Base-by-base conservation (phyloP, 1,284 basidiomycete species). In the Hemileia vastatrix region DNA sequence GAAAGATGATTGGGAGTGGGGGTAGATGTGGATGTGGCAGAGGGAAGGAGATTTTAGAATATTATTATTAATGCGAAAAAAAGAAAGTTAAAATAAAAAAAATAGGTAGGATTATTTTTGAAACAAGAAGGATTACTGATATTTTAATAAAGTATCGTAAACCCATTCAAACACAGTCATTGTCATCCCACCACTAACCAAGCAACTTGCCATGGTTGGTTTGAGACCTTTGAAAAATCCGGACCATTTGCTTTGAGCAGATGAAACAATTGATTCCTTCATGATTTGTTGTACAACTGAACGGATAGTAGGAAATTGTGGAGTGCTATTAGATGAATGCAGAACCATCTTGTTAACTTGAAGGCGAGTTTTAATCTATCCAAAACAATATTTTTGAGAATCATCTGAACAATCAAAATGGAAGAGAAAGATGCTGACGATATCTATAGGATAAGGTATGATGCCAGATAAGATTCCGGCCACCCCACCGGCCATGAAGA, bases 361-460 rank as follows among this genome's bases (percentile, higher is more conserved):
- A 36, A 61, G 52, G 21, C 59, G 51, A 31, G 59, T 61, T 43
- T 61, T 61, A 19, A 61, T 61, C 59, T 61, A 33, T 18, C 15
- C 9, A 18, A 21, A 8, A 43, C 52, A 36, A 21, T 15, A 15
- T 21, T 18, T 24, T n/a, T 31, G 19, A 18, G 6, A 40, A 23
- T 52, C 24, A 51, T 59, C 27, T 21, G 23, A 6, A 13, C 4
- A 44, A 43, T 33, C 3, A 3, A 13, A 23, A 19, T 24, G 6
- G 24, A 19, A 54, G 24, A 13, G n/a, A 3, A 57, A 19, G 15
- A 19, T 11, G 13, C 57, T 47, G n/a, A 59, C 45, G 24, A 58
- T 27, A 33, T 64, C 70, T 54, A 47, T 68, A 67, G 72, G 72
- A 56, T 73, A 73, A 1, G 72, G 68, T 13, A 73, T 47, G 40